Conservation (phyloP, 345 rosid species). For the Populus nigra region DNA sequence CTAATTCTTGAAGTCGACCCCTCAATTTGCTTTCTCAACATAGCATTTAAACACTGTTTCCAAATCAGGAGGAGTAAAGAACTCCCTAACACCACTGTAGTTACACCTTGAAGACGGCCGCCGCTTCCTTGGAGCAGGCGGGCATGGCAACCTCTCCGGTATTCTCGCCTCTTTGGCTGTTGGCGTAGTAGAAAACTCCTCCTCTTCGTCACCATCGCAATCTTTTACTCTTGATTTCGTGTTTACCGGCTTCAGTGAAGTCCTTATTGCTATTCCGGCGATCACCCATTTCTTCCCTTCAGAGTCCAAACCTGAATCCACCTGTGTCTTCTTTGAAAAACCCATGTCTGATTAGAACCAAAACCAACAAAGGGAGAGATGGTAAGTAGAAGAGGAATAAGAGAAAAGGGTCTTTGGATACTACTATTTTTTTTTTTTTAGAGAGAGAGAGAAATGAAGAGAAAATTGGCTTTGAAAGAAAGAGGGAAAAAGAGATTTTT, state of each 20-base stretch:
- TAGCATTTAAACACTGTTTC: slow-evolving; percentile 71
- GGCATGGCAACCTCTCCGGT: slow-evolving; percentile 67
- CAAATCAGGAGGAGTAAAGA: slow-evolving; percentile 76
- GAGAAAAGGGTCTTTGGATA: slow-evolving; percentile 38
- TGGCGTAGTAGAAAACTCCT: slow-evolving; percentile 64
- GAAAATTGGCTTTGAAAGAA: slow-evolving; percentile 17
- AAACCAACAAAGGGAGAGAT: background rate
- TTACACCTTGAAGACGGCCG: slow-evolving; percentile 56
- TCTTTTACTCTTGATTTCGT: slow-evolving; percentile 47
- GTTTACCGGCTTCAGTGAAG: slow-evolving; percentile 65
- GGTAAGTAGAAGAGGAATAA: slow-evolving; percentile 18
- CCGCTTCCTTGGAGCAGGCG: slow-evolving; percentile 80
- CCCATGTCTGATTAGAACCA: slow-evolving; percentile 47
- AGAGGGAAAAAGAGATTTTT: slow-evolving; percentile 5
- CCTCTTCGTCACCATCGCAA: slow-evolving; percentile 28
- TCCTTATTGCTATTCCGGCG: slow-evolving; percentile 57
- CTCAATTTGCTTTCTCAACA: slow-evolving; percentile 52
- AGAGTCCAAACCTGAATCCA: slow-evolving; percentile 48
- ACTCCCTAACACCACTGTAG: slow-evolving; percentile 56
- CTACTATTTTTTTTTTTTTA: background rate
- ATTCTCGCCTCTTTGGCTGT: slow-evolving; percentile 73
- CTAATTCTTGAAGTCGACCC: background rate
- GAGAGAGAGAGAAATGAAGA: slow-evolving; percentile 8
- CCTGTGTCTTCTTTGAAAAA: slow-evolving; percentile 60
- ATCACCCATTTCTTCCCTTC: slow-evolving; percentile 79